These are phyloP conservation scores for Penicillium psychrosexuale DNA, from an alignment of 2,329 filamentous ascomycete genomes.

Conservation along the genomic window DNA sequence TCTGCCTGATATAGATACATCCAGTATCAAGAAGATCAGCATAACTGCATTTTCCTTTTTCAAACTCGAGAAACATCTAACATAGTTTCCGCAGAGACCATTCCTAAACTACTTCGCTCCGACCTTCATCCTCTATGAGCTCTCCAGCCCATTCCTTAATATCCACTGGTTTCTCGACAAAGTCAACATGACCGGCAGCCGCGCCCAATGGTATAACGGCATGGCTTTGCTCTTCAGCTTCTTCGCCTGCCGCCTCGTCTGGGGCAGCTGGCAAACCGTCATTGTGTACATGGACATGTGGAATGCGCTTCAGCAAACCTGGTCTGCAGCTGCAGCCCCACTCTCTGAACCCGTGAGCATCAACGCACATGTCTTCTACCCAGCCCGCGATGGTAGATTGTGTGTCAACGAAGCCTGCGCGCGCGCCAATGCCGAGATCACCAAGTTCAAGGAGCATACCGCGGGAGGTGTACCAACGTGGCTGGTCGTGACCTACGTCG, in stretches of 20 bases:
- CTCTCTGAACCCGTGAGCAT: slow-evolving; percentile 31
- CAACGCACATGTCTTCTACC: slow-evolving; percentile 35
- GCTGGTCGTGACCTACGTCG: slow-evolving; percentile 58
- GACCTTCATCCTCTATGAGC: slow-evolving; percentile 65
- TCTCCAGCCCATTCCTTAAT: slow-evolving; percentile 64
- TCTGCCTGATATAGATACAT: not conserved
- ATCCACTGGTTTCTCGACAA: slow-evolving; percentile 71
- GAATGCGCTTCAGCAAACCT: slow-evolving; percentile 48
- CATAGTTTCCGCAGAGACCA: slow-evolving; percentile 50
- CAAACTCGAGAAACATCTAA: not conserved
- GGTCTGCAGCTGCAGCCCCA: slow-evolving; percentile 30
- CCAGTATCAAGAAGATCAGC: not conserved
- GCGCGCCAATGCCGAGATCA: slow-evolving; percentile 46
- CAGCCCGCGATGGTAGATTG: slow-evolving; percentile 31
- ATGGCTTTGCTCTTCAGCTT: slow-evolving; percentile 58
- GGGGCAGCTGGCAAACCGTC: slow-evolving; percentile 60
- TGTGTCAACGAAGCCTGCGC: slow-evolving; percentile 41
- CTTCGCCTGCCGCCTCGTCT: slow-evolving; percentile 60
- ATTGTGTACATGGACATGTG: slow-evolving; percentile 60
- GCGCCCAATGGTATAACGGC: slow-evolving; percentile 62
- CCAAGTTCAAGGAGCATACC: slow-evolving; percentile 47
- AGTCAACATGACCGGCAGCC: slow-evolving; percentile 61
- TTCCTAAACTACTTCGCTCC: slow-evolving; percentile 65
- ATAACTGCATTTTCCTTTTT: not conserved
- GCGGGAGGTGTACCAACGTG: slow-evolving; percentile 52